Conservation (phyloP, 495 filamentous ascomycete species). For the Hypoxylon subgilvum region DNA sequence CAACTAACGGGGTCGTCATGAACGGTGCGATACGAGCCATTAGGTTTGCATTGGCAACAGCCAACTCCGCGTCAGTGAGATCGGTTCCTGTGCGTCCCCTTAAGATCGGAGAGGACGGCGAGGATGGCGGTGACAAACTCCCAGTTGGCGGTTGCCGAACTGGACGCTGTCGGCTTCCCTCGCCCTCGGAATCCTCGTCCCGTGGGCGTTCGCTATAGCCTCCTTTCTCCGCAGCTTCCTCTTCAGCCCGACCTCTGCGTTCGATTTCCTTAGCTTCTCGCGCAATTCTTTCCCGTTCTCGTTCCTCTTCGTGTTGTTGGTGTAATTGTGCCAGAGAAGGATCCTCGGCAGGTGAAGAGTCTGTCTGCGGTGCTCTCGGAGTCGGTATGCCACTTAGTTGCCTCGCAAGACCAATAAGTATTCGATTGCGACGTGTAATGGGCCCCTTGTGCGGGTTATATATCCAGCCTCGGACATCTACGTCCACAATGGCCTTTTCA, state of each 20-base stretch:
- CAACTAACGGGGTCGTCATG: conserved; percentile 75
- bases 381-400: conserved; percentile 84
- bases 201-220: conserved; percentile 54
- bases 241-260: conserved; percentile 70
- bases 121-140: conserved; percentile 32
- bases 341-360: conserved; percentile 18
- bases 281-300: conserved; percentile 66
- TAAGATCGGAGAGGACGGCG: conserved; percentile 45
- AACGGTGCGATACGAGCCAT: conserved; percentile 89
- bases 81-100: conserved; percentile 57
- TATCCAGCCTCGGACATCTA: conserved; percentile 94
- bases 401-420: conserved; percentile 82
- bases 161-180: conserved; percentile 24
- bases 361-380: conserved; percentile 46
- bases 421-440: conserved; percentile 84
- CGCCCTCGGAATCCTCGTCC: conserved; percentile 43
- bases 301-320: conserved; percentile 50
- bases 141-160: conserved; percentile 18
- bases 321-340: conserved; percentile 30
- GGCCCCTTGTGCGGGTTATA: conserved; percentile 84
- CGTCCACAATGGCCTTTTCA: conserved; percentile 83
- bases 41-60: conserved; percentile 80
- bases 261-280: conserved; percentile 77
- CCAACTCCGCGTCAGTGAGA: conserved; percentile 68
- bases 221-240: conserved; percentile 70